These are phyloP conservation scores for Ilex aquifolium DNA, from an alignment of 257 asterid genomes.

Conservation along the genomic window DNA sequence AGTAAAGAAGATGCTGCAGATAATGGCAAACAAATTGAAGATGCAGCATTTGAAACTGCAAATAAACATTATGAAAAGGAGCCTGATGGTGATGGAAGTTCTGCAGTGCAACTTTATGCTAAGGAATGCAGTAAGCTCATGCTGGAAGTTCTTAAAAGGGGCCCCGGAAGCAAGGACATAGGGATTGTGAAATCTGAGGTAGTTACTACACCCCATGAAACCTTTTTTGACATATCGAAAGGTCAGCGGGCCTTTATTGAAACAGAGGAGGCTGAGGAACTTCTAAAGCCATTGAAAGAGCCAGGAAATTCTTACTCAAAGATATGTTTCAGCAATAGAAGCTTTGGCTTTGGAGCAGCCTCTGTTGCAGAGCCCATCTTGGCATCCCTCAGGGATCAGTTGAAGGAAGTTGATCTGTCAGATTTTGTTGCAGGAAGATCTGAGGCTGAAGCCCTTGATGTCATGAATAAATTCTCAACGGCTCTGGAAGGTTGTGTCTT, in stretches of 20 bases:
- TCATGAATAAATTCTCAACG: constrained; percentile 79
- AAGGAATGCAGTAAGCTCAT: constrained; percentile 86
- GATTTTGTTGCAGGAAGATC: constrained; percentile 97
- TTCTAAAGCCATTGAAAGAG: constrained; percentile 62
- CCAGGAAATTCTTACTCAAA: constrained; percentile 64
- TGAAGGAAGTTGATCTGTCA: constrained; percentile 81
- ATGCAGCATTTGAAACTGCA: constrained; percentile 55
- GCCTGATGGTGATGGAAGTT: constrained; percentile 97
- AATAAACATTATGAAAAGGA: constrained; percentile 61
- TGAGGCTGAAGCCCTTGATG: constrained; percentile 91
- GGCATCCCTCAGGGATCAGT: constrained; percentile 63
- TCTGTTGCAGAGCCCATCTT: constrained; percentile 75
- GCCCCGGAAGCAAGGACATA: constrained; percentile 29
- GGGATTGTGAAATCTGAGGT: constrained; percentile 31
- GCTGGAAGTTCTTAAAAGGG: constrained; percentile 64
- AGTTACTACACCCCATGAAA: constrained; percentile 25
- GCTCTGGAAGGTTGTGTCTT: constrained; percentile 78
- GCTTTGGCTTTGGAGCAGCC: constrained; percentile 83
- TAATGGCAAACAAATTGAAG: constrained; percentile 69
- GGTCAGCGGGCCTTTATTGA: constrained; percentile 81
- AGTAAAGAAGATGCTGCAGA: constrained; percentile 45
- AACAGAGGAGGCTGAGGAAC: constrained; percentile 63
- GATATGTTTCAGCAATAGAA: constrained; percentile 90
- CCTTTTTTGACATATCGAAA: constrained; percentile 78
- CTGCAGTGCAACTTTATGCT: constrained; percentile 93